These are phyloP conservation scores for Eimeria zaria DNA, from an alignment of 169 alveolate species.

Conservation along the genomic window DNA sequence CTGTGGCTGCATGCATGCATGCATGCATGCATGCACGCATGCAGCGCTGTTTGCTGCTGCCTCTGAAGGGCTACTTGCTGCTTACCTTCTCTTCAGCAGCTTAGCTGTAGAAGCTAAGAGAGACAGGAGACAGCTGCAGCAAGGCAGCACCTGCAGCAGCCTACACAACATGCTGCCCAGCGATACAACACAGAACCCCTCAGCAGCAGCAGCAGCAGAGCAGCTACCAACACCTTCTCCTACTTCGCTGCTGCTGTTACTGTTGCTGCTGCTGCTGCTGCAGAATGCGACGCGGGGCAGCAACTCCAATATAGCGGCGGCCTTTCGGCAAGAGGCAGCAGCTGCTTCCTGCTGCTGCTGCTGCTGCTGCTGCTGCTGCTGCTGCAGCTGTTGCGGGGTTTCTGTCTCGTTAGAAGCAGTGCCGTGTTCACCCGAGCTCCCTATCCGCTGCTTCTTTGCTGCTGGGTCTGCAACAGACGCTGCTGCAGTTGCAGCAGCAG, in stretches of 20 bases:
- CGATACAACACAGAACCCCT: not conserved
- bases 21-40: not conserved
- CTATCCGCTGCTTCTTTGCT: not conserved
- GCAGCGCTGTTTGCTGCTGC: not conserved
- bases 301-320: not conserved
- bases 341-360: constrained; percentile 24
- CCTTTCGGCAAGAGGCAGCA: not conserved
- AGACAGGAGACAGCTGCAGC: not conserved
- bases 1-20: too few relatives aligned
- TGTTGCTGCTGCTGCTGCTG: constrained; percentile 32
- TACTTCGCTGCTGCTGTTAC: constrained; percentile 36
- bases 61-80: too few relatives aligned
- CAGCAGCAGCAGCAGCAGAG: not conserved
- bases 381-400: constrained; percentile 11
- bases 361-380: not conserved
- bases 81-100: not conserved
- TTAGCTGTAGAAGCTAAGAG: not conserved
- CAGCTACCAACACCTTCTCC: not conserved
- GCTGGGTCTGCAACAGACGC: not conserved
- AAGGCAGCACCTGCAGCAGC: constrained; percentile 14
- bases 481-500: too few relatives aligned
- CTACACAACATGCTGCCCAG: constrained; percentile 42
- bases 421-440: too few relatives aligned
- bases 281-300: not conserved
- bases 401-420: too few relatives aligned